phyloP scores from a whole-genome alignment of 2,329 filamentous ascomycete genomes.

The Xylaria sp. region DNA sequence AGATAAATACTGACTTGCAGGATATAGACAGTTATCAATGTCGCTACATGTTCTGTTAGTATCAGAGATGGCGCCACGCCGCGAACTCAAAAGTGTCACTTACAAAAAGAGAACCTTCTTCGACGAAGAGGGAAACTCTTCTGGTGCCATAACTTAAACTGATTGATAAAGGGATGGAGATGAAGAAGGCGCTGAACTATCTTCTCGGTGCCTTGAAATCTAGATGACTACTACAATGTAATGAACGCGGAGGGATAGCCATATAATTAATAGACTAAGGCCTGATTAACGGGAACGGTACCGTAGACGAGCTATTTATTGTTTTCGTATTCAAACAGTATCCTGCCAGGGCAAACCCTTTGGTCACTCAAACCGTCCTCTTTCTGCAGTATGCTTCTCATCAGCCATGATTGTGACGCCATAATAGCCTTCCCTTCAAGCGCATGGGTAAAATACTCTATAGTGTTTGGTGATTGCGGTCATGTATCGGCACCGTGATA shows the following conservation, averaged over 20 bases:
- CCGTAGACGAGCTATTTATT: constrained; percentile 25
- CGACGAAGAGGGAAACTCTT: constrained; percentile 21
- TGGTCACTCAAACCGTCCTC: constrained; percentile 8
- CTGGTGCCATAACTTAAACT: constrained; percentile 21
- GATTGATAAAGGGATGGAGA: background rate
- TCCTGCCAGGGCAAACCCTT: background rate
- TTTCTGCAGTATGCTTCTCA: background rate
- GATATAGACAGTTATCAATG: constrained; percentile 35
- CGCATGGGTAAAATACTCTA: constrained; percentile 8
- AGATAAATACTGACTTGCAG: constrained; percentile 25
- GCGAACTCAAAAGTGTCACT: background rate
- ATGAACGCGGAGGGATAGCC: background rate
- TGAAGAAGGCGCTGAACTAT: background rate
- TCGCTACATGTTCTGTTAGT: constrained; percentile 25
- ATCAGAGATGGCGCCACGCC: no score
- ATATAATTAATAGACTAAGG: background rate
- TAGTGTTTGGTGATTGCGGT: background rate
- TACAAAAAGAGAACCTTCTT: constrained; percentile 38
- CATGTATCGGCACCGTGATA: background rate
- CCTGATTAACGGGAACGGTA: background rate
- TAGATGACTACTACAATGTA: background rate
- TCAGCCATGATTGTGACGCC: constrained; percentile 17
- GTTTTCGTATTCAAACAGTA: background rate
- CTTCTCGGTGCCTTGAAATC: background rate
- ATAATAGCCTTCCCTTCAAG: constrained; percentile 1